These are phyloP conservation scores for Phytophthora podocarpi DNA, from an alignment of 352 stramenopile species.

Conservation along the genomic window DNA sequence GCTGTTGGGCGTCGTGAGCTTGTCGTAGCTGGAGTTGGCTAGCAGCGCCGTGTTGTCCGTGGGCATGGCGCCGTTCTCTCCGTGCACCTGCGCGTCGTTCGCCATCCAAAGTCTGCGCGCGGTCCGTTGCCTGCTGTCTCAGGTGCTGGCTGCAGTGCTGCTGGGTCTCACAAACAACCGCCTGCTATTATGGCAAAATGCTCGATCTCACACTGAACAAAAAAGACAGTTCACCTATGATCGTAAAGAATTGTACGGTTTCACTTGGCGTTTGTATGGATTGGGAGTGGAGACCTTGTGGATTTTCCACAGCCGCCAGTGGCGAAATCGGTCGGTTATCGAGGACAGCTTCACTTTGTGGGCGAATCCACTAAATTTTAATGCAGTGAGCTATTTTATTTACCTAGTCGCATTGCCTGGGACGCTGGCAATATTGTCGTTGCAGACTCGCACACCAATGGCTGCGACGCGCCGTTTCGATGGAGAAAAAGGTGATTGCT, in stretches of 20 bases:
- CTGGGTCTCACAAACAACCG: too few relatives aligned
- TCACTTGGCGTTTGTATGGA: constrained; percentile 9
- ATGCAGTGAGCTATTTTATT: too few relatives aligned
- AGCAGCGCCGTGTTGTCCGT: constrained; percentile 45
- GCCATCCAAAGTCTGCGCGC: too few relatives aligned
- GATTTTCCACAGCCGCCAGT: constrained; percentile 24
- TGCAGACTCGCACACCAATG: too few relatives aligned
- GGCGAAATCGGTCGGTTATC: too few relatives aligned
- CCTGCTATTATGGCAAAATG: not conserved
- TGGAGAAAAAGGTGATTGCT: constrained; percentile 14
- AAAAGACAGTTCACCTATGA: constrained; percentile 28
- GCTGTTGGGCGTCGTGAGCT: constrained; percentile 57
- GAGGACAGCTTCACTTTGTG: too few relatives aligned
- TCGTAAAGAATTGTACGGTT: constrained; percentile 8
- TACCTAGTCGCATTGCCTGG: too few relatives aligned
- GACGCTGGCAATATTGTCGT: too few relatives aligned
- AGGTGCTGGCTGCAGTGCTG: too few relatives aligned
- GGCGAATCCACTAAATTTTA: too few relatives aligned
- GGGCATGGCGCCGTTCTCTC: constrained; percentile 37
- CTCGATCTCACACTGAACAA: constrained; percentile 14
- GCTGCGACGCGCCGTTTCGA: constrained; percentile 27
- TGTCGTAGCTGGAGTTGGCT: constrained; percentile 53
- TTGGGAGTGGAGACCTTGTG: not conserved
- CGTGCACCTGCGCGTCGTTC: constrained; percentile 26
- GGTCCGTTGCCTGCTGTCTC: too few relatives aligned